Evolutionary conservation across 805 yeast species (phyloP).

Genomic region (Candida argentea): DNA sequence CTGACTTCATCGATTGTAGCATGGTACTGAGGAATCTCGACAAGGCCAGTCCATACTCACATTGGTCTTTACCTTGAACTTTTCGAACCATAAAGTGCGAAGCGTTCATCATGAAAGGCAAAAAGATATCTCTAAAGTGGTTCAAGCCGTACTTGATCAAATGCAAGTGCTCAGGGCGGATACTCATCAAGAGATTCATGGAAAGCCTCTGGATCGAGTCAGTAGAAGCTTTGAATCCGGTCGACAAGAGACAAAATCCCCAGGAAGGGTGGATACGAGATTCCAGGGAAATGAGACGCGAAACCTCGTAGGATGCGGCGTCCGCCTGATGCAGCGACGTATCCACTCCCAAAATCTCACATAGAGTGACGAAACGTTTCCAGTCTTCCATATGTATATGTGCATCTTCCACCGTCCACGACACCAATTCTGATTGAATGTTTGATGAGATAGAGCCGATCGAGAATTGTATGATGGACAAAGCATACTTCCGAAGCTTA

Average conservation of each 20-base stretch:
- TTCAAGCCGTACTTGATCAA: conserved; percentile 23
- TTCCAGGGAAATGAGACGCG: conserved; percentile 37
- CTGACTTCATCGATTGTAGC: conserved; percentile 16
- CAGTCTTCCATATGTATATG: conserved; percentile 40
- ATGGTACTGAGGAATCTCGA: conserved; percentile 34
- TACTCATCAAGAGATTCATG: conserved; percentile 42
- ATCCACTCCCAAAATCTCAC: conserved; percentile 75
- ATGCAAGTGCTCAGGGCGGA: conserved; percentile 36
- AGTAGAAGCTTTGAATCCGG: conserved; percentile 68
- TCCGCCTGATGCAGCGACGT: conserved; percentile 79
- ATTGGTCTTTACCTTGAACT: conserved; percentile 21
- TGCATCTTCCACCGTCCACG: conserved; percentile 28
- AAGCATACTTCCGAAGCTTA: conserved; percentile 58
- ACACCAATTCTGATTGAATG: conserved; percentile 24
- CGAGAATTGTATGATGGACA: conserved; percentile 56
- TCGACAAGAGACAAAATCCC: conserved; percentile 63
- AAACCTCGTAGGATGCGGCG: conserved; percentile 61
- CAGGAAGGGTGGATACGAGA: conserved; percentile 56
- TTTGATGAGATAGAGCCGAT: conserved; percentile 35
- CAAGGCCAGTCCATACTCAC: conserved; percentile 51
- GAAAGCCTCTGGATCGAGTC: conserved; percentile 66
- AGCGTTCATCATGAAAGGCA: conserved; percentile 58
- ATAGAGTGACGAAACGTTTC: conserved; percentile 64
- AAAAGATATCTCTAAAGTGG: conserved; percentile 37
- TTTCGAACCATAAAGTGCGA: conserved; percentile 41